These are phyloP conservation scores for Blastocystis sp. DNA, from an alignment of 352 stramenopile species.

Conservation along the genomic window DNA sequence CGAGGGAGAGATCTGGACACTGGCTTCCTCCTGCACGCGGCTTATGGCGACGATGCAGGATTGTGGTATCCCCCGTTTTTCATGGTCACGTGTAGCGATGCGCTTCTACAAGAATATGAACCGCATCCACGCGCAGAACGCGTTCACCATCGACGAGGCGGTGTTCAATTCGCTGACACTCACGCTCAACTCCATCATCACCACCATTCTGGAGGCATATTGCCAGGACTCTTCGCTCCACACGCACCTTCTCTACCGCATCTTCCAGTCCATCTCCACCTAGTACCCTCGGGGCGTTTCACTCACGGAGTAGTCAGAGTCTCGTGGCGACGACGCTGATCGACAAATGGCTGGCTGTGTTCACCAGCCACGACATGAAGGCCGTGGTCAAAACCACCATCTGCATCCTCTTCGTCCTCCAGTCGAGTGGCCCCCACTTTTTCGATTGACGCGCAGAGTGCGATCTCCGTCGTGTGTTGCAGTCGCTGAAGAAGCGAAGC, in stretches of 20 bases:
- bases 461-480: background rate
- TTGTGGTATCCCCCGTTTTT: background rate
- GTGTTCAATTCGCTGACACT: conserved; percentile 35
- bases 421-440: background rate
- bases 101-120: conserved; percentile 26
- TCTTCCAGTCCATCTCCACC: conserved; percentile 10
- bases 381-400: background rate
- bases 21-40: background rate
- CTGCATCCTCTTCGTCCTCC: conserved; percentile 27
- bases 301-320: background rate
- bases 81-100: conserved; percentile 20
- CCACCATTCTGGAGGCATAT: background rate
- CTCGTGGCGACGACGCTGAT: background rate
- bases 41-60: background rate
- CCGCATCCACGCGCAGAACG: conserved; percentile 26
- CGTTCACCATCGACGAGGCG: conserved; percentile 25
- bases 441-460: background rate
- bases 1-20: conserved; percentile 36
- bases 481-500: background rate
- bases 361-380: background rate
- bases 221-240: background rate
- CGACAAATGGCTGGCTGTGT: conserved; percentile 9
- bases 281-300: background rate
- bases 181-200: conserved; percentile 2
- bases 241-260: conserved; percentile 6